Base-by-base conservation (phyloP, 106 monocot genomes). In the Chionographis japonica region DNA sequence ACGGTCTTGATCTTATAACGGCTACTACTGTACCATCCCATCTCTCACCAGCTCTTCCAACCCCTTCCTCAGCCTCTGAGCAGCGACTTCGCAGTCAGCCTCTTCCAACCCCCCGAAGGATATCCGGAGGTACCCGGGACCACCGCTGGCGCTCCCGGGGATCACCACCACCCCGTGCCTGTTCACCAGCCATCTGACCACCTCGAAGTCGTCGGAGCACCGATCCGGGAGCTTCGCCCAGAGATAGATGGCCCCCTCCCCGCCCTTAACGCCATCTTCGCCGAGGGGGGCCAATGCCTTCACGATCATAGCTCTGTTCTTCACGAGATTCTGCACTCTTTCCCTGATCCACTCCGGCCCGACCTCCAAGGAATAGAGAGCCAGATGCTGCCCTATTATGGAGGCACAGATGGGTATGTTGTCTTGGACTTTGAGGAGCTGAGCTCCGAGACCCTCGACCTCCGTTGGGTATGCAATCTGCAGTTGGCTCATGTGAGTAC, bases 371-470 rank as follows among this genome's bases (percentile, higher is more conserved):
- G 93, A 85, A 61, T 79, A 71, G 49, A 93, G 93, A 18, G 98
- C 98, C 12, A 98, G 70, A 52, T 69, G 86, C 52, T 98, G 98
- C 15, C 93, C 79, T 11, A 98, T 87, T 41, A 98, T 77, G 9
- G 98, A 85, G n/a, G 98, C 93, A 58, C 98, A 98, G 53, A 98
- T 98, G 12, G 98, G 98, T 56, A 98, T 98, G 75, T 93, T 93
- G 62, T 98, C 98, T 75, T 98, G 98, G 50, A 93, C 79, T 85
- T 98, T 98, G 18, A 98, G 86, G n/a, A 98, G 93, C 71, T 76
- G 82, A 35, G 60, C 85, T 17, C 56, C 85, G 39, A 98, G 52
- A 39, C 80, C 90, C 5, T 85, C 70, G 1, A 79, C 93, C 37
- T 87, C 83, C 0, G 75, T 75, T 54, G 98, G 90, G 64, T 93